Evolutionary conservation across 1,139 yeast species (phyloP), one percentile per base, ranked within the genome.

Genomic region (Kodamaea alishanica): DNA sequence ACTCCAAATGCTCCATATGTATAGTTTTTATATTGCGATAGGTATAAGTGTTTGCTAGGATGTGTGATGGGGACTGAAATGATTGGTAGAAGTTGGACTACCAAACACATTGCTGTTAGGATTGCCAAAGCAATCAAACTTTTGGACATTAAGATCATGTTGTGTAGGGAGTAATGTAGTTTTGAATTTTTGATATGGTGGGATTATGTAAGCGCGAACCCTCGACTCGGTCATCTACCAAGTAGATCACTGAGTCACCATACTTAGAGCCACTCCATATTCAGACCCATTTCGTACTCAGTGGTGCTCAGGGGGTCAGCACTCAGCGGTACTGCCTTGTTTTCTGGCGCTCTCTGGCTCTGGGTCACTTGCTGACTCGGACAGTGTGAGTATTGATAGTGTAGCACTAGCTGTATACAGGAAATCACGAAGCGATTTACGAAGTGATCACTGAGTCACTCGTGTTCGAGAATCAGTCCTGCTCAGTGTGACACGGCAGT

Each of bases 1-100:
- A 70, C 48, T 2, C 77, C 77, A 52, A 70, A 67, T 10, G 71
- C 75, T 2, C 77, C 77, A 52, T 63, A 71, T n/a, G 63, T 58
- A 39, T 57, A 51, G 46, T 62, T 59, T 28, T 57, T 55, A 45
- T 55, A 66, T 20, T 49, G 47, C 12, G 71, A 65, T 22, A 68
- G 54, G 41, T 58, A 61, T 23, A 68, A 45, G 26, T 51, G 47
- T 25, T 52, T 47, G 39, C 34, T 49, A 31, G 50, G 49, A 27
- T 26, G 25, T 2, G 75, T 67, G n/a, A 71, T 45, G 4, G 77
- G 77, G 6, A 70, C 76, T 5, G 74, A 60, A 26, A 71, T 59
- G 31, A 71, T 66, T 28, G 73, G 70, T 24, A 71, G 59, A 9
- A 71, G 52, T 49, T 71, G 75, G 9, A 71, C 48, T 23, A 60